phyloP scores from a whole-genome alignment of 805 yeast species.

The Saturnispora gosingensis region DNA sequence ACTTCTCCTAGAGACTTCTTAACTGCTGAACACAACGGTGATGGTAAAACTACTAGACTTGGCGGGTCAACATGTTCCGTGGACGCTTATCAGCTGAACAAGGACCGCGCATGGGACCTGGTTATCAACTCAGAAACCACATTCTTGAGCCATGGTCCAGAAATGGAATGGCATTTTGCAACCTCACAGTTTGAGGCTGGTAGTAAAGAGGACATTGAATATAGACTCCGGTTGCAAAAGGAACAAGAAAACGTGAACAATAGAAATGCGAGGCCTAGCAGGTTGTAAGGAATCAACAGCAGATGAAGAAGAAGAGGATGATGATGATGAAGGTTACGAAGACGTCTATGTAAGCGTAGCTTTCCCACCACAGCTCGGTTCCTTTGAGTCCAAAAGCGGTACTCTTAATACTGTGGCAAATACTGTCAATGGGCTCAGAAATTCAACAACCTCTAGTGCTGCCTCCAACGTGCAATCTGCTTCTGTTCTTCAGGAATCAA shows the following conservation, averaged over 20 bases:
- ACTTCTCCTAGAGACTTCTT: slow-evolving; percentile 42
- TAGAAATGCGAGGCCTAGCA: slow-evolving; percentile 21
- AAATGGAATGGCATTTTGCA: slow-evolving; percentile 86
- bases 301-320: slow-evolving; percentile 3
- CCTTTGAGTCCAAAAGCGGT: slow-evolving; percentile 16
- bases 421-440: background rate
- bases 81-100: slow-evolving; percentile 42
- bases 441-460: background rate
- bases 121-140: slow-evolving; percentile 65
- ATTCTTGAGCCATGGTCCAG: slow-evolving; percentile 71
- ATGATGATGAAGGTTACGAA: slow-evolving; percentile 28
- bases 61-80: slow-evolving; percentile 82
- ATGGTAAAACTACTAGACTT: slow-evolving; percentile 28
- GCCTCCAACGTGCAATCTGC: background rate
- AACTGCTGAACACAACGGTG: slow-evolving; percentile 35
- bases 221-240: slow-evolving; percentile 30
- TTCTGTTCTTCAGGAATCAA: slow-evolving; percentile 9
- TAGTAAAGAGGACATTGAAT: slow-evolving; percentile 72
- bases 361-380: slow-evolving; percentile 32
- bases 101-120: slow-evolving; percentile 44
- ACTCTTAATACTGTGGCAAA: slow-evolving; percentile 10
- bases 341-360: slow-evolving; percentile 49
- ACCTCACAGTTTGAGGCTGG: slow-evolving; percentile 70
- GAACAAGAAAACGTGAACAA: slow-evolving; percentile 14
- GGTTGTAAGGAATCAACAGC: slow-evolving; percentile 5